Conservation (phyloP, 768 basidiomycete genomes). For the Boletus edulis region DNA sequence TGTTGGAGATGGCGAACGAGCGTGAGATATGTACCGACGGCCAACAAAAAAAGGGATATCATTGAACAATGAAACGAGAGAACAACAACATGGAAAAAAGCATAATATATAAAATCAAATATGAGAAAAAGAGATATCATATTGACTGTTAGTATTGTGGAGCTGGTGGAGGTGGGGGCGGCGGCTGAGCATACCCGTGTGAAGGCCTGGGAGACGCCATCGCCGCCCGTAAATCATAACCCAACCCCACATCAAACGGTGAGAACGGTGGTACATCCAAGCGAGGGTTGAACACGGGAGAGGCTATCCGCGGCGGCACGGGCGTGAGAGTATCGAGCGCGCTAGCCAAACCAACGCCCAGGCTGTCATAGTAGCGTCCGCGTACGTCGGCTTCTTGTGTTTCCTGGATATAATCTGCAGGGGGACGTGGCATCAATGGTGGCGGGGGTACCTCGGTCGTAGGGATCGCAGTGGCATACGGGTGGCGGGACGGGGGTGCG, state of each 20-base stretch:
- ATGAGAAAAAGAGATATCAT: neutral
- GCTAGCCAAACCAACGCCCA: conserved; percentile 26
- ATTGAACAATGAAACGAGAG: neutral
- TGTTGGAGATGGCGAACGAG: neutral
- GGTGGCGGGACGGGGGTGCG: conserved; percentile 9
- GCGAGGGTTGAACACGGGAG: conserved; percentile 7
- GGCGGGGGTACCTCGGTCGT: conserved; percentile 45
- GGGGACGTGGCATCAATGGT: conserved; percentile 74
- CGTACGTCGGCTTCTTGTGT: conserved; percentile 74
- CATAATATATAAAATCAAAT: conserved; percentile 21
- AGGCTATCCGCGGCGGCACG: conserved; percentile 8
- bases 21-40: neutral
- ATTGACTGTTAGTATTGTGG: conserved; percentile 10
- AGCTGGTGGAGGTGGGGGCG: conserved; percentile 9
- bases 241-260: conserved; percentile 40
- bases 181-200: neutral
- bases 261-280: conserved; percentile 47
- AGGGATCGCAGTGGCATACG: conserved; percentile 14
- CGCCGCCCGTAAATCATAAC: conserved; percentile 8
- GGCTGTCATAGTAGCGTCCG: conserved; percentile 36
- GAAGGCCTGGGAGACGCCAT: conserved; percentile 7
- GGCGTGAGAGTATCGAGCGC: conserved; percentile 34
- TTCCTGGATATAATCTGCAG: conserved; percentile 77
- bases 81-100: neutral
- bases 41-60: conserved; percentile 1